Evolutionary conservation across 2,329 filamentous ascomycete species (phyloP), one percentile per base, ranked within the genome.

Genomic region (Knufia fluminis): DNA sequence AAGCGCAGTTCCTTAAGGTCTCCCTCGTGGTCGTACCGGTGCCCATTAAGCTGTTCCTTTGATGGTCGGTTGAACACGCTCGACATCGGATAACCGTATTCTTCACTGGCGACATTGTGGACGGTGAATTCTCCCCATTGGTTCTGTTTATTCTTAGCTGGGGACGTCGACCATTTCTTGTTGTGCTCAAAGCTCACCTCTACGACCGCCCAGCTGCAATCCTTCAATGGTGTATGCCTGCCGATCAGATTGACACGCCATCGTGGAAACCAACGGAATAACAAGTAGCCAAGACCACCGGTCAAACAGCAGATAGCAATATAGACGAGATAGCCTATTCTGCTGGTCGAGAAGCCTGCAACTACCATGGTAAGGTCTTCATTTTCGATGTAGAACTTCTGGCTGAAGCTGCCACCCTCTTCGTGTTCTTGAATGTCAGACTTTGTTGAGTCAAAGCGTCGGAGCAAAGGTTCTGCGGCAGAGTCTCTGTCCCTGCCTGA

Each of bases 281-380:
- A 61, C 12, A 98, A 77, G 70, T 86, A 98, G 3, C 78, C 88
- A 31, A 94, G 63, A 1, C 92, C 92, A 16, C 81, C 68, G 0
- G 89, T 89, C 3, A 81, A 62, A 14, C 84, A 59, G 59, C 89
- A 97, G 4, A 94, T 68, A 7, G 75, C 59, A 3, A 82, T 59
- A 63, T 97, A 97, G 0, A 81, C 54, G 1, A 76, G 66, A 59
- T 82, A 85, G 1, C 92, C 88, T 12, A 80, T 53, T 3, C 69
- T 66, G 55, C 84, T 91, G 2, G 89, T 96, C 44, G 77, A 80
- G 66, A 97, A 98, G 0, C 92, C 92, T 20, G 91, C 88, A 62
- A 97, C 81, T 23, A 90, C 91, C 59, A 96, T 89, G 1, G 89
- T 96, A 55, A 98, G 72, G 65, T 98, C 92, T 66, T 98, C 92